Conservation (phyloP, 2,329 filamentous ascomycete species). For the Claviceps sorghi region DNA sequence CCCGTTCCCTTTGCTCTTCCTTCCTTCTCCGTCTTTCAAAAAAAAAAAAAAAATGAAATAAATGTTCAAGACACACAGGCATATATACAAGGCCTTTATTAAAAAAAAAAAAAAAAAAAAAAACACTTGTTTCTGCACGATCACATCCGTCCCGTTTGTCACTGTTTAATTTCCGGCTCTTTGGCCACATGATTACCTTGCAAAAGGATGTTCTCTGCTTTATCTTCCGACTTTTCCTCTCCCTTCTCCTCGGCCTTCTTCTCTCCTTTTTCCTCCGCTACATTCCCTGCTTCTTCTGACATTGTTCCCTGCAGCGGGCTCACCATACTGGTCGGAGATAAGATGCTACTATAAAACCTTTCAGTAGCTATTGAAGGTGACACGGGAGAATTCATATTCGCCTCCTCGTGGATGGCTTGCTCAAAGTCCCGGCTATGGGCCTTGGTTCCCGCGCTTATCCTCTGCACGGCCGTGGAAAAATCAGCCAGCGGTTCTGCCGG, state of each 20-base stretch:
- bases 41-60: too few species aligned
- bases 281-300: background rate
- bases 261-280: background rate
- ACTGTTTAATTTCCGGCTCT: background rate
- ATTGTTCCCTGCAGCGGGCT: background rate
- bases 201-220: background rate
- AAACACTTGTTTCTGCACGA: background rate
- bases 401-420: constrained; percentile 1
- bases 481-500: background rate
- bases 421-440: background rate
- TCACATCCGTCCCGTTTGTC: too few species aligned
- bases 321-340: constrained; percentile 1
- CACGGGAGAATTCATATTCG: constrained; percentile 2
- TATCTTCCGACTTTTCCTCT: too few species aligned
- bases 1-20: background rate
- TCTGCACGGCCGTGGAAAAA: background rate
- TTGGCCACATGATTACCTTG: background rate
- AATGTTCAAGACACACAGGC: too few species aligned
- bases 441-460: background rate
- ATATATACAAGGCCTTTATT: too few species aligned
- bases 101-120: too few species aligned
- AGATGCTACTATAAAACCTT: constrained; percentile 9
- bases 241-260: too few species aligned
- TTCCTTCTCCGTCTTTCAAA: too few species aligned
- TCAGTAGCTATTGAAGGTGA: background rate